Percentiles rank a stretch among this genome's conserved stretches.
These are phyloP conservation scores for Ogataea nakhonphanomensis DNA, from an alignment of 805 yeast species.

Conservation along the genomic window DNA sequence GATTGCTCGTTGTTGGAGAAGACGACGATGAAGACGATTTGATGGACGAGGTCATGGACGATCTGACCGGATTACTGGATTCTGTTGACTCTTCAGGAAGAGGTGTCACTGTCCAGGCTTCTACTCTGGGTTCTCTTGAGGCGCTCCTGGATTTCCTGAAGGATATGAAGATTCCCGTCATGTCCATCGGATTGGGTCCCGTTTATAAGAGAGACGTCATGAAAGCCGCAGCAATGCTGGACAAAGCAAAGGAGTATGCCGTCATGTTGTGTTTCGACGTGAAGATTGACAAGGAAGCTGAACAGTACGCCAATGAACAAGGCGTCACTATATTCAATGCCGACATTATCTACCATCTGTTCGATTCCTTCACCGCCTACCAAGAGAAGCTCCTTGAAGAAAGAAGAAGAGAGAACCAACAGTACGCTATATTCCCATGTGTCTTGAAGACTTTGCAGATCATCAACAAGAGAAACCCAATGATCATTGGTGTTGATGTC, in stretches of 20 bases:
- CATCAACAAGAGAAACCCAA: constrained; percentile 97
- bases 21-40: constrained; percentile 97
- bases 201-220: constrained; percentile 97
- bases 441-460: constrained; percentile 92
- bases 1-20: constrained; percentile 90
- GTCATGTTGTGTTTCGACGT: constrained; percentile 99
- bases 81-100: constrained; percentile 92
- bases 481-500: constrained; percentile 99
- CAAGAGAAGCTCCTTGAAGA: constrained; percentile 84
- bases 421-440: constrained; percentile 91
- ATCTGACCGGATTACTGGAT: constrained; percentile 88
- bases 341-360: constrained; percentile 93
- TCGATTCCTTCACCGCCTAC: constrained; percentile 90
- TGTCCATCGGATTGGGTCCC: constrained; percentile 98
- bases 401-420: constrained; percentile 84
- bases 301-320: constrained; percentile 93
- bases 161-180: constrained; percentile 98
- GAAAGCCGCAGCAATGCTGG: constrained; percentile 96
- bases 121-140: constrained; percentile 96
- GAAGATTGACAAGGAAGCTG: constrained; percentile 95
- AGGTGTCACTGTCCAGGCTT: constrained; percentile 98
- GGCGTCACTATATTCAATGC: constrained; percentile 91
- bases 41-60: constrained; percentile 99
- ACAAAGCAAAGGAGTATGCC: constrained; percentile 91
- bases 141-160: constrained; percentile 95